Base-by-base conservation (phyloP, 1,284 basidiomycete species). In the Pisolithus thermaeus region DNA sequence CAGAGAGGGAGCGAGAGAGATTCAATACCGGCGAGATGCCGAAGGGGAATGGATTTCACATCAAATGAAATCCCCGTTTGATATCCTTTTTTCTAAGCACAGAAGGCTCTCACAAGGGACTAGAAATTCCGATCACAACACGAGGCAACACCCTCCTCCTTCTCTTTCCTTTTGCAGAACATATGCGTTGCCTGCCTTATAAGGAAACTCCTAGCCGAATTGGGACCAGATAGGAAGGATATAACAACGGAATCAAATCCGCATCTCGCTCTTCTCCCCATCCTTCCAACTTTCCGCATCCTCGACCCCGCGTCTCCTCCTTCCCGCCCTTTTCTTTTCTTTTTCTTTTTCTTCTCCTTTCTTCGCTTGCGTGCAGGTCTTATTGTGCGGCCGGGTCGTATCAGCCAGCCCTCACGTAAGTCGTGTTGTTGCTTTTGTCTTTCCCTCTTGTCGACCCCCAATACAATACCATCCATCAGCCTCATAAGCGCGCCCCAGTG, bases 311-410 rank as follows among this genome's bases (percentile, higher is more conserved):
- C 60, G 65, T 62, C 67, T 62, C 42, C 67, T 8, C 28, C 28
- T 8, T 3, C 59, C 61, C 55, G 47, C 58, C 57, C 55, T 54
- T 58, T 54, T 58, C 55, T 57, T 61, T 56, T 52, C 61, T 59
- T 55, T 59, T 59, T 58, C 53, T 59, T 59, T 62, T 66, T 70
- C 63, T 66, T 61, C 53, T 57, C 54, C 57, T 54, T 63, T 56
- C 63, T 59, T 64, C 58, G 64, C 62, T 61, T 60, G 57, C 59
- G 58, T 66, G 58, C 60, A 66, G 58, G 49, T 59, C 60, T 27
- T 63, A 58, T 61, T 70, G 66, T 67, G 66, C 61, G 63, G 49
- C 58, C 58, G 64, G 65, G 62, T 61, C 63, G 57, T 61, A 60
- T 66, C 64, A 46, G 49, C 63, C 59, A 53, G 47, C 50, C 59